These are phyloP conservation scores for Trametes meyenii DNA, from an alignment of 768 basidiomycete species.

Conservation along the genomic window DNA sequence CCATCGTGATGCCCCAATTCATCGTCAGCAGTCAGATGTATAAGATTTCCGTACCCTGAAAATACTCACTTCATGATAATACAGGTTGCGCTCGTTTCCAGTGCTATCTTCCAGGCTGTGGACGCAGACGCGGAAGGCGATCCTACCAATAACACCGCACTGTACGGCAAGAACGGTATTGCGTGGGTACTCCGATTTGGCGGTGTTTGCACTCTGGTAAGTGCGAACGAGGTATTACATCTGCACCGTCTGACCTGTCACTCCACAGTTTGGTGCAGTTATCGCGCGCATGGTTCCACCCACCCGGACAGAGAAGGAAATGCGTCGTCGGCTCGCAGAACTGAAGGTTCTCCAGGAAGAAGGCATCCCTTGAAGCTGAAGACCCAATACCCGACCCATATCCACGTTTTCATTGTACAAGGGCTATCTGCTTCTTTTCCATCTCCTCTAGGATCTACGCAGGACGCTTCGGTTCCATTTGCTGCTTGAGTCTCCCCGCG, in stretches of 20 bases:
- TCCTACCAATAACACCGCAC: conserved; percentile 53
- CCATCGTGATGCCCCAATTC: conserved; percentile 94
- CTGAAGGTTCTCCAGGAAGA: conserved; percentile 77
- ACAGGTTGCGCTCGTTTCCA: conserved; percentile 85
- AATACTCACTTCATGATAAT: conserved; percentile 15
- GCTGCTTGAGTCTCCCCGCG: not conserved
- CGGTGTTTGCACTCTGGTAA: conserved; percentile 76
- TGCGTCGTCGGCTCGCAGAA: conserved; percentile 77
- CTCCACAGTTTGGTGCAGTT: conserved; percentile 60
- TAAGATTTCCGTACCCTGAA: not conserved
- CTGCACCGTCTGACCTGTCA: not conserved
- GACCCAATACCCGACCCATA: not conserved
- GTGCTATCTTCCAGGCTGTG: conserved; percentile 80
- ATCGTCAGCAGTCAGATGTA: conserved; percentile 56
- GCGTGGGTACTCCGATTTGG: conserved; percentile 95
- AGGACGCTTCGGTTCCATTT: conserved; percentile 1
- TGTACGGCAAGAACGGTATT: conserved; percentile 85
- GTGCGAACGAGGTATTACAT: conserved; percentile 18
- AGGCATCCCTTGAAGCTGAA: conserved; percentile 37
- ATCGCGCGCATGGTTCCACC: conserved; percentile 83
- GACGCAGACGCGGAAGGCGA: conserved; percentile 57
- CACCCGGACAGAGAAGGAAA: conserved; percentile 90
- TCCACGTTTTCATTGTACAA: not conserved
- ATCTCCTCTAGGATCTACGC: conserved; percentile 1
- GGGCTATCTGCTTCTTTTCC: not conserved